Evolutionary conservation across 495 filamentous ascomycete species (phyloP).

Genomic region (Evernia prunastri): DNA sequence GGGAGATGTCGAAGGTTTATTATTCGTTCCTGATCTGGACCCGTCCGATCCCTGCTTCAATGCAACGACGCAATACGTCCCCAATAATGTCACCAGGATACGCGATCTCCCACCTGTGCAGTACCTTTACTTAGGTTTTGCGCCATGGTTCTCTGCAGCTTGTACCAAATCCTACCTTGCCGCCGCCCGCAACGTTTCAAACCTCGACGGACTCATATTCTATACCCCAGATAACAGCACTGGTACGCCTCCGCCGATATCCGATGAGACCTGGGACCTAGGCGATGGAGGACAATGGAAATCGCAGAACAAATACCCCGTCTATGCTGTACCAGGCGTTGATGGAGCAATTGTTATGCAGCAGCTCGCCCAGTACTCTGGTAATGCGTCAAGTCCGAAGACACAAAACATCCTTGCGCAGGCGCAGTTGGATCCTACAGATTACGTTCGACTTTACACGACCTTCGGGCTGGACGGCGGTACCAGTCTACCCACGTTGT

Average conservation of each 20-base stretch:
- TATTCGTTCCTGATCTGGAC: constrained; percentile 72
- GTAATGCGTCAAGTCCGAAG: constrained; percentile 54
- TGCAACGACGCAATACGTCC: constrained; percentile 51
- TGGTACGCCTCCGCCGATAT: constrained; percentile 52
- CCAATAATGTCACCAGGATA: constrained; percentile 65
- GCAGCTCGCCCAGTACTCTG: constrained; percentile 68
- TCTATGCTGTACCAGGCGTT: constrained; percentile 73
- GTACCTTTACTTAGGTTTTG: constrained; percentile 66
- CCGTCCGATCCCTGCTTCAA: constrained; percentile 52
- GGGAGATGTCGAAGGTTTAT: constrained; percentile 59
- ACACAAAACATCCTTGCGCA: constrained; percentile 49
- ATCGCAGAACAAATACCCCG: constrained; percentile 55
- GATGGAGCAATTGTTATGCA: constrained; percentile 62
- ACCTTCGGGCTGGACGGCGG: constrained; percentile 47
- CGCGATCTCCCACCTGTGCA: constrained; percentile 52
- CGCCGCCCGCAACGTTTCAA: constrained; percentile 45
- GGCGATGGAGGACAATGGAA: constrained; percentile 60
- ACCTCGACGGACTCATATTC: constrained; percentile 54
- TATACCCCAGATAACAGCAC: constrained; percentile 58
- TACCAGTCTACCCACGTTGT: constrained; percentile 57
- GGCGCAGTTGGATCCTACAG: constrained; percentile 31
- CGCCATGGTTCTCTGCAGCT: constrained; percentile 70
- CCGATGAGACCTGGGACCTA: constrained; percentile 58
- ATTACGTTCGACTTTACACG: constrained; percentile 53
- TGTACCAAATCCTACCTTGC: constrained; percentile 66